Base-by-base conservation (phyloP, 2,329 filamentous ascomycete genomes). In the Graphiopsis chlorocephala region DNA sequence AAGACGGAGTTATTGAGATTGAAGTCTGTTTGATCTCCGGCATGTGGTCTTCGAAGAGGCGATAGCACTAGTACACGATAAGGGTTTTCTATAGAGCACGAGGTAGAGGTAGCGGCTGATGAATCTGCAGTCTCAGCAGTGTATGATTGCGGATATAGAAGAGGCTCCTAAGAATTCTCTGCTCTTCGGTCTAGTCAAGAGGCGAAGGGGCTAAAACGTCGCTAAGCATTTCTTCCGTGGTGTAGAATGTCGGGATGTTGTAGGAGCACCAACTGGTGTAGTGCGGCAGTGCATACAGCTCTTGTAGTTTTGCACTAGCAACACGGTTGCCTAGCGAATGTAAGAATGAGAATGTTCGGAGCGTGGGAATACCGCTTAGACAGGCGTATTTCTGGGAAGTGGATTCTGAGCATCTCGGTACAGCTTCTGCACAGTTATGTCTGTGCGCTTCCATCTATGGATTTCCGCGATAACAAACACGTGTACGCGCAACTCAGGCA, bases 251-350 rank as follows among this genome's bases (percentile, higher is more conserved):
- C 4, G 35, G 17, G 17, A 42, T n/a, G 17, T 42, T 2, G 2
- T 7, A 1, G 2, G 20, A 45, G 0, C n/a, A 2, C 8, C 7
- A 2, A 4, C 20, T 20, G 4, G 2, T 12, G n/a, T 11, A 1
- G 11, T 20, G 38, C 38, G 38, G 38, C 8, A 45, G 38, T 1
- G 38, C 8, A 45, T 45, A 20, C n/a, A 45, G 38, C n/a, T 45
- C n/a, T 20, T 45, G 8, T 11, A 45, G n/a, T 12, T 45, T 42
- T 6, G 17, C 35, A n/a, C 5, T 20, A 10, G 35, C 35, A 6
- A 45, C 38, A 11, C 8, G n/a, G 3, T 10, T 10, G 0, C 38
- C n/a, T 11, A 45, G n/a, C 2, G n/a, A 20, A n/a, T 45, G 38
- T 20, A 45, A 20, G n/a, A 45, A 45, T 10, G 38, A 20, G 8